phyloP scores from a whole-genome alignment of 768 basidiomycete species.

The Wakefieldia striispora region DNA sequence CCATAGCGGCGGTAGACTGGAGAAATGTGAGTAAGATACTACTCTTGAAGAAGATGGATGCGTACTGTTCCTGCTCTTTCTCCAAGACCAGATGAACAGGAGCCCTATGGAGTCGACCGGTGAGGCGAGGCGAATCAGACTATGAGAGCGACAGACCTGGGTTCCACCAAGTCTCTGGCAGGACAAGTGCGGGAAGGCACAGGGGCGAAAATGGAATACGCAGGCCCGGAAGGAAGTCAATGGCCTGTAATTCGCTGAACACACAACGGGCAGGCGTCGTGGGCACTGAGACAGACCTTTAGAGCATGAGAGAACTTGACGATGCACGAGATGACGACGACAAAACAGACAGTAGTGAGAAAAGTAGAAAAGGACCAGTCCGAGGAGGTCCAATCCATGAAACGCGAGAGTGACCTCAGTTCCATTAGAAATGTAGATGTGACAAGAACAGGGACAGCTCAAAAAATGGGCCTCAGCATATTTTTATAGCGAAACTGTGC shows the following conservation, averaged over 20 bases:
- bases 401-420: too few relatives aligned
- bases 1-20: constrained; percentile 20
- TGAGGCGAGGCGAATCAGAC: background rate
- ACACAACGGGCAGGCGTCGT: too few relatives aligned
- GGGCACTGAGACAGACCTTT: constrained; percentile 9
- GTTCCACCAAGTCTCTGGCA: constrained; percentile 23
- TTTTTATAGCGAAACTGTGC: too few relatives aligned
- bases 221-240: constrained; percentile 18
- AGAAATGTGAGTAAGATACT: background rate
- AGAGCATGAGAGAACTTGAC: constrained; percentile 14
- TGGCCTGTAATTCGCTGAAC: constrained; percentile 7
- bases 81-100: constrained; percentile 24
- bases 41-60: background rate
- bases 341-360: background rate
- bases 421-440: too few relatives aligned
- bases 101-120: constrained; percentile 3
- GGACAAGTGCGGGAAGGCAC: background rate
- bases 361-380: constrained; percentile 5
- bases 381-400: too few relatives aligned
- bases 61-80: constrained; percentile 17
- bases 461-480: too few relatives aligned
- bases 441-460: too few relatives aligned
- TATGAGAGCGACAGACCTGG: constrained; percentile 6
- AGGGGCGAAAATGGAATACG: constrained; percentile 22
- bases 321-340: constrained; percentile 9